These are phyloP conservation scores for Esteya vermicola DNA, from an alignment of 2,329 filamentous ascomycete species.

Conservation along the genomic window DNA sequence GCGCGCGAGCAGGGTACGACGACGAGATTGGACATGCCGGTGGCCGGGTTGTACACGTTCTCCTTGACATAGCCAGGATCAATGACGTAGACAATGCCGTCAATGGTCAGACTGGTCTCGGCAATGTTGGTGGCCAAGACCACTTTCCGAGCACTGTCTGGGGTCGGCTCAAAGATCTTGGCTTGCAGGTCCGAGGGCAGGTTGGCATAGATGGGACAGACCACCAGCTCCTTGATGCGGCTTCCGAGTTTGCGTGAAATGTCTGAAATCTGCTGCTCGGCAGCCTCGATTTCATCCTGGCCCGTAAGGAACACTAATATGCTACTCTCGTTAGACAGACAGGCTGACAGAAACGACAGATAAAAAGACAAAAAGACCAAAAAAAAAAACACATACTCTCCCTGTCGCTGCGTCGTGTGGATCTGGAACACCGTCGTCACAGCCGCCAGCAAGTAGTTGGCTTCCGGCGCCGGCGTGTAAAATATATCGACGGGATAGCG, in stretches of 20 bases:
- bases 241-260: constrained; percentile 76
- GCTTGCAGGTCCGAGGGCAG: constrained; percentile 80
- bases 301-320: constrained; percentile 92
- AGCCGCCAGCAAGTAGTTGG: constrained; percentile 82
- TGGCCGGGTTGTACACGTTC: constrained; percentile 81
- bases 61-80: constrained; percentile 94
- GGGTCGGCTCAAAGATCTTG: constrained; percentile 90
- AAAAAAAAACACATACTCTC: constrained; percentile 35
- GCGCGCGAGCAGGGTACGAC: constrained; percentile 85
- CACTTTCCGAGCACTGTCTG: constrained; percentile 72
- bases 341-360: neutral
- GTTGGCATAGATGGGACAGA: constrained; percentile 90
- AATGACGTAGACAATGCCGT: constrained; percentile 92
- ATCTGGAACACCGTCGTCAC: constrained; percentile 94
- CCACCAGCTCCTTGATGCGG: constrained; percentile 72
- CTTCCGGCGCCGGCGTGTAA: constrained; percentile 80
- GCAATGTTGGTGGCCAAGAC: constrained; percentile 95
- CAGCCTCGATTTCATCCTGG: constrained; percentile 89
- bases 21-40: constrained; percentile 82
- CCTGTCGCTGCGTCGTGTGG: constrained; percentile 69
- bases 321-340: too few relatives aligned
- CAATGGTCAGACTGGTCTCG: constrained; percentile 88
- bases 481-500: constrained; percentile 84
- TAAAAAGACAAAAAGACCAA: neutral
- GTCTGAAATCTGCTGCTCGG: constrained; percentile 70